Evolutionary conservation across 1,284 basidiomycete genomes (phyloP).

Genomic region (Porodaedalea pini): DNA sequence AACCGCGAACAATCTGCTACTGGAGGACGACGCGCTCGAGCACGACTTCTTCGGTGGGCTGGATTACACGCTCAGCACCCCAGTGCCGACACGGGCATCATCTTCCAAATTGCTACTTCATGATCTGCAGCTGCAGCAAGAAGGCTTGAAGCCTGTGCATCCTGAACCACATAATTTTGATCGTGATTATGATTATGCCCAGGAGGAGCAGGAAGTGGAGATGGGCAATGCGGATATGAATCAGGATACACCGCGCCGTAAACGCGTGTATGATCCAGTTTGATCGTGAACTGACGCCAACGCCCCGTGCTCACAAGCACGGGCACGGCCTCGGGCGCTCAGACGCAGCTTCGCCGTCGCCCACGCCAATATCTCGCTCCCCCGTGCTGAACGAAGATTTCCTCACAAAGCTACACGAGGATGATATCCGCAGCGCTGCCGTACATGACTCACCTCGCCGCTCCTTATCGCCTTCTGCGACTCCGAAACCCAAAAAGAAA

Average conservation of each 20-base stretch:
- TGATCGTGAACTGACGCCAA: neutral
- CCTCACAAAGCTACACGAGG: neutral
- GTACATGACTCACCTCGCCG: neutral
- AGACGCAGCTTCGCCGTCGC: neutral
- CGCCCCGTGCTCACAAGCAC: neutral
- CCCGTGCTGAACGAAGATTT: neutral
- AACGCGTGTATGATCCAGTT: neutral
- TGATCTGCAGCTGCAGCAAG: neutral
- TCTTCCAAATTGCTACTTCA: neutral
- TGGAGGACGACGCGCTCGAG: constrained; percentile 14
- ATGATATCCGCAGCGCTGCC: neutral
- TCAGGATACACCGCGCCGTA: neutral
- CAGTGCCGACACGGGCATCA: neutral
- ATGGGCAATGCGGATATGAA: neutral
- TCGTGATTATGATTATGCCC: neutral
- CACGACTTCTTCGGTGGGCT: constrained; percentile 16
- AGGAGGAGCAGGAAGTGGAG: neutral
- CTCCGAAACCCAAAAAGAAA: neutral
- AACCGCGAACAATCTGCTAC: constrained; percentile 13
- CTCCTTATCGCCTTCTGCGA: neutral
- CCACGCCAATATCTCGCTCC: neutral
- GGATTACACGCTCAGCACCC: constrained; percentile 16
- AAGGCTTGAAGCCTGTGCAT: neutral
- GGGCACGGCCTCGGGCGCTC: neutral
- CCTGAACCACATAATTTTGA: neutral